These are phyloP conservation scores for Pleurotus pulmonarius DNA, from an alignment of 768 basidiomycete genomes.

Conservation along the genomic window DNA sequence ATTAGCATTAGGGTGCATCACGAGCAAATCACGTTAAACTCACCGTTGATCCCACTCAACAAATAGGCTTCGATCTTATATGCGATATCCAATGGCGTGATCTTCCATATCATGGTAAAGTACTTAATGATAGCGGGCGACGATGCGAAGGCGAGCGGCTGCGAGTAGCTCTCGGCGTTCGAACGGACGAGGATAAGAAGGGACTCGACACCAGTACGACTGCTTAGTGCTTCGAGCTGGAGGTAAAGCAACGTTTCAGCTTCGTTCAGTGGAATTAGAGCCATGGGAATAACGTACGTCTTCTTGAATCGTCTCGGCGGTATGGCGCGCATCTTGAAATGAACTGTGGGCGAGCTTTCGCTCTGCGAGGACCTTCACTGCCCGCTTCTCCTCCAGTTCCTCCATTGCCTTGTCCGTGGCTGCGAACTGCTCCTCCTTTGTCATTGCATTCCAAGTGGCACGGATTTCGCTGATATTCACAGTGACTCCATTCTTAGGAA, in stretches of 20 bases:
- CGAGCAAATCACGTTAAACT: background rate
- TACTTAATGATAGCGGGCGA: background rate
- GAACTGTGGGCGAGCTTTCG: slow-evolving; percentile 1
- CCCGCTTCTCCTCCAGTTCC: background rate
- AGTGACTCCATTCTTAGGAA: background rate
- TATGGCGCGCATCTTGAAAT: slow-evolving; percentile 4
- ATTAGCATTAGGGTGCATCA: too few species aligned
- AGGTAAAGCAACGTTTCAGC: too few species aligned
- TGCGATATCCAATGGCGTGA: background rate
- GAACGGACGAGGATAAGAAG: slow-evolving; percentile 4
- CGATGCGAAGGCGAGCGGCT: background rate
- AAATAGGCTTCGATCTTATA: slow-evolving; percentile 6
- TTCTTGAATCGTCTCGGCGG: background rate
- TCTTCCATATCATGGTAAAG: background rate
- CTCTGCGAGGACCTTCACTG: background rate
- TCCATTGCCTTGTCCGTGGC: slow-evolving; percentile 1
- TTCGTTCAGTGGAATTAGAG: too few species aligned
- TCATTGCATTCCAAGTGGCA: slow-evolving; percentile 5
- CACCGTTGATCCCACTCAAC: slow-evolving; percentile 9
- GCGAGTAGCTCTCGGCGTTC: background rate
- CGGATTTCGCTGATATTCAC: background rate
- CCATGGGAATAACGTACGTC: background rate
- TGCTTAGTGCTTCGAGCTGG: slow-evolving; percentile 3
- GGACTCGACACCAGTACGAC: slow-evolving; percentile 8
- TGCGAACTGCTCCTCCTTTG: background rate